phyloP scores from a whole-genome alignment of 345 rosid species.

The Citrus glauca region DNA sequence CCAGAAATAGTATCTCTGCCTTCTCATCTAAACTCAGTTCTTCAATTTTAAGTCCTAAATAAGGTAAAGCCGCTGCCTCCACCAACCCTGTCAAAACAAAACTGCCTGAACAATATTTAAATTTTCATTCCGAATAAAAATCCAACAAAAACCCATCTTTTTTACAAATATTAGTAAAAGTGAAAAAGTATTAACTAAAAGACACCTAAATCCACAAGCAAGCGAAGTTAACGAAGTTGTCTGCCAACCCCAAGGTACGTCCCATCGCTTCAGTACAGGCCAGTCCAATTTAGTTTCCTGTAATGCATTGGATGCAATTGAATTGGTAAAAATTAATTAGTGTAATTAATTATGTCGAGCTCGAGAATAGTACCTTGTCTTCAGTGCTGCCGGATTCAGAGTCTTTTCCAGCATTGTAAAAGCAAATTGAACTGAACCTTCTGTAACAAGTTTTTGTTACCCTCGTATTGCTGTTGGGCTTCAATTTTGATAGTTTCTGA shows the following conservation, averaged over 20 bases:
- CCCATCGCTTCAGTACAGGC: slow-evolving; percentile 78
- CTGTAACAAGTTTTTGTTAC: slow-evolving; percentile 14
- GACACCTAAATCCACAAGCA: slow-evolving; percentile 86
- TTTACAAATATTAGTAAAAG: no score
- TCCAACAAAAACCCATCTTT: not conserved
- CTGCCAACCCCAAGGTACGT: slow-evolving; percentile 92
- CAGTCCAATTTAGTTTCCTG: slow-evolving; percentile 41
- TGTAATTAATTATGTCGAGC: not conserved
- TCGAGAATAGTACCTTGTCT: slow-evolving; percentile 18
- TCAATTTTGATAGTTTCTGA: slow-evolving; percentile 13
- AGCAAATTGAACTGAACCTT: slow-evolving; percentile 29
- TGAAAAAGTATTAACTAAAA: not conserved
- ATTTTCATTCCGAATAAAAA: slow-evolving; percentile 1
- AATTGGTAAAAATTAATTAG: no score
- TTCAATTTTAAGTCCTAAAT: slow-evolving; percentile 53
- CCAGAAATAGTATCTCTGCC: slow-evolving; percentile 74
- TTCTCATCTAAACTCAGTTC: slow-evolving; percentile 80
- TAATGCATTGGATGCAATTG: not conserved
- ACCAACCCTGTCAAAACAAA: slow-evolving; percentile 88
- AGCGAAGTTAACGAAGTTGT: slow-evolving; percentile 78
- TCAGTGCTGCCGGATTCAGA: slow-evolving; percentile 28
- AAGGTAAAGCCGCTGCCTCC: slow-evolving; percentile 56
- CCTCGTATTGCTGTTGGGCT: slow-evolving; percentile 18
- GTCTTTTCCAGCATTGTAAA: slow-evolving; percentile 51
- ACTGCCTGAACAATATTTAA: slow-evolving; percentile 77